Evolutionary conservation across 179 eudicot genomes (phyloP), one percentile per base, ranked within the genome.

Genomic region (Carnegiea gigantea): DNA sequence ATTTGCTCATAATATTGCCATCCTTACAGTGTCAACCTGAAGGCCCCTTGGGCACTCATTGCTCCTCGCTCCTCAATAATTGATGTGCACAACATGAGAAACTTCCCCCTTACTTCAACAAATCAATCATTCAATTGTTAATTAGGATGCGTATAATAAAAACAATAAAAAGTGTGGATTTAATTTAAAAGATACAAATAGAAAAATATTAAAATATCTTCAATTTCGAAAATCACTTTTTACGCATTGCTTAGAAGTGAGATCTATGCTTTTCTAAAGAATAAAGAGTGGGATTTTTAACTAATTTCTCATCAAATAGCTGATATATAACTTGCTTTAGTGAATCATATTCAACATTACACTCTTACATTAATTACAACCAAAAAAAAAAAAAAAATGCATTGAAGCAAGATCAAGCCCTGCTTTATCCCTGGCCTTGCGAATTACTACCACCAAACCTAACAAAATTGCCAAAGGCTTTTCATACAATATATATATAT

Each of bases 1-100:
- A 51, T 51, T 51, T 51, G 57, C 57, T 79, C 71, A 73, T 24
- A 23, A 53, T 80, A 78, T 80, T 65, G 82, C 57, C 82, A 80
- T 80, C 30, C 40, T 53, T 48, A n/a, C 38, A 23, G 20, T 1
- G 6, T 40, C 44, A 40, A 6, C 6, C 9, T 9, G 6, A 7
- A 38, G 10, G n/a, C n/a, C n/a, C 11, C 36, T 33, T 33, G 36
- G 36, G 36, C n/a, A n/a, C n/a, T n/a, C n/a, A n/a, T n/a, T n/a
- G 36, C 36, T 2, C 5, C 54, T n/a, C n/a, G n/a, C n/a, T 73
- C 18, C n/a, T n/a, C n/a, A n/a, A n/a, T n/a, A n/a, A n/a, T n/a
- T n/a, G 57, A 57, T 57, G 62, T 13, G 62, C 7, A 17, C 62
- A 57, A 4, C 2, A 15, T 57, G 21, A 57, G 62, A 57, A 18